Conservation (phyloP, 768 basidiomycete genomes). For the Kwoniella dendrophila region DNA sequence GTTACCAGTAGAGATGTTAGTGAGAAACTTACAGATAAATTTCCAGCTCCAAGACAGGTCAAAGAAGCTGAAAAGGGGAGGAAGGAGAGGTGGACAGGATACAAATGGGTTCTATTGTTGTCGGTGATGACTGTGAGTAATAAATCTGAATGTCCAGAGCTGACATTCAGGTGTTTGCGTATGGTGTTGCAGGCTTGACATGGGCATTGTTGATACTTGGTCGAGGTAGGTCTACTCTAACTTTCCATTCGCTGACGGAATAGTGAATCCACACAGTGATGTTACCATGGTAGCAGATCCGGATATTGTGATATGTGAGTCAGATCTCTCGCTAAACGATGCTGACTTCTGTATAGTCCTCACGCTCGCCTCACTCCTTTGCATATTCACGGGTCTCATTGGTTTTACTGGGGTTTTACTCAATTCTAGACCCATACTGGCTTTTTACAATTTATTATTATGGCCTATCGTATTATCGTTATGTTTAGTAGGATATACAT, state of each 20-base stretch:
- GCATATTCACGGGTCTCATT: constrained; percentile 65
- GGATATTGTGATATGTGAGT: constrained; percentile 55
- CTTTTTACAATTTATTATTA: constrained; percentile 68
- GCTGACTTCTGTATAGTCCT: constrained; percentile 58
- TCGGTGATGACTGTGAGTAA: constrained; percentile 61
- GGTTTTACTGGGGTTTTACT: constrained; percentile 67
- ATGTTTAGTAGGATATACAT: constrained; percentile 66
- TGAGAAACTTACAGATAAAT: constrained; percentile 32
- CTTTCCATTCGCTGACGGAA: constrained; percentile 4
- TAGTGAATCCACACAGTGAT: constrained; percentile 68
- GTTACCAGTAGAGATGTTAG: constrained; percentile 7
- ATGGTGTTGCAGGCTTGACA: constrained; percentile 62
- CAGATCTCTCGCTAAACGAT: background rate
- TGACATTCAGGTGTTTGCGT: constrained; percentile 58
- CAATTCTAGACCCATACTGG: constrained; percentile 69
- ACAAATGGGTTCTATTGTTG: constrained; percentile 66
- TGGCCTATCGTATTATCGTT: constrained; percentile 67
- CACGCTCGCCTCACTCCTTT: constrained; percentile 64
- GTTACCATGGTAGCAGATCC: constrained; percentile 66
- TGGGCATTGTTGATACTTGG: constrained; percentile 66
- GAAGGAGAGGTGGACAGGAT: constrained; percentile 64
- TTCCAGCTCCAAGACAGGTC: constrained; percentile 17
- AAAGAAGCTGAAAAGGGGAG: constrained; percentile 45
- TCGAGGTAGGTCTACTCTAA: constrained; percentile 32
- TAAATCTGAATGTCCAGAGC: background rate